Base-by-base conservation (phyloP, 2,329 filamentous ascomycete species). In the Taxawa tesnikishii region DNA sequence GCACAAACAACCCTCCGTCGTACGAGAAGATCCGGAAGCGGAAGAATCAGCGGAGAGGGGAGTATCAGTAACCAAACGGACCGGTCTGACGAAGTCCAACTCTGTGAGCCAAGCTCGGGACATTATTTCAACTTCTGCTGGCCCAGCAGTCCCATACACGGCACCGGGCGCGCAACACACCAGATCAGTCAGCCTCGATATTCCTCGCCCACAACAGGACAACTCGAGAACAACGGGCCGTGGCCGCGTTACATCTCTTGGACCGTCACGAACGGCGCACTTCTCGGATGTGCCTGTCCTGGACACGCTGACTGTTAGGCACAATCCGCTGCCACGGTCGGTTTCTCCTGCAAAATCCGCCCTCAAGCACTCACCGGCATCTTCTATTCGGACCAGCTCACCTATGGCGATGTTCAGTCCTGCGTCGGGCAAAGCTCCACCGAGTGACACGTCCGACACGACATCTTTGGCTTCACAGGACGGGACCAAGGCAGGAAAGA, bases 271-370 rank as follows among this genome's bases (percentile, higher is more conserved):
- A 19, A 36, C 29, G 17, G 73, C 80, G 9, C 79, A 73, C 44
- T 85, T 85, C 50, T 73, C 73, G 2, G 49, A 67, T 7, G 63
- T 67, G 6, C 61, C 71, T 11, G 66, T 73, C 19, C 67, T 70
- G 5, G 60, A 67, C 15, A 54, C 62, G 11, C 47, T 60, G 26
- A 57, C 66, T 2, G 62, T 78, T 16, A 75, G 66, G 40, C 80
- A 87, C 47, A 68, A 74, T 33, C 82, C 81, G 5, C 75, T 79
- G 14, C 63, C 73, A 17, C 68, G 82, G 29, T 83, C 80, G 4
- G 60, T 80, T 8, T 85, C 81, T 0, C 82, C 82, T 7, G 74
- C 75, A 28, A 88, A 88, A 51, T 84, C 81, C 2, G 81, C 80
- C 2, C 49, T 87, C 40, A 87, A 87, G 50, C 65, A 75, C 17